Conservation (phyloP, 2,329 filamentous ascomycete species). For the Ascochyta fabae region DNA sequence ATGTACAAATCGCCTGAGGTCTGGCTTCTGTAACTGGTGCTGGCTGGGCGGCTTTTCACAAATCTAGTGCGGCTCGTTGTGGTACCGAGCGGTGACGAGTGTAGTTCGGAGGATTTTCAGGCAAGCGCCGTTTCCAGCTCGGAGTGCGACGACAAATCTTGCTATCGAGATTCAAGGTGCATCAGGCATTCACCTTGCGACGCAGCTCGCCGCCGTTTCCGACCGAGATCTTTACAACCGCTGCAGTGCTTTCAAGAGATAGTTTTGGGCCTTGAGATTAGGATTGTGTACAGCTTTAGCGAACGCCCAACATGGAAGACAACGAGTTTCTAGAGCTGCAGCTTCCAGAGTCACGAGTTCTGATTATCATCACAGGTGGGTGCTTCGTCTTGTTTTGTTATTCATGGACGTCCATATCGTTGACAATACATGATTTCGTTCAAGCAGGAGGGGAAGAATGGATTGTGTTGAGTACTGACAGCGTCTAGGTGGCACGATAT, state of each 20-base stretch:
- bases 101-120: conserved; percentile 2
- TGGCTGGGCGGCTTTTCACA: too few species aligned
- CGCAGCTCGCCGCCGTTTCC: background rate
- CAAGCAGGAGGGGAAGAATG: background rate
- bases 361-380: conserved; percentile 86
- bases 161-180: background rate
- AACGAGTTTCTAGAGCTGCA: conserved; percentile 36
- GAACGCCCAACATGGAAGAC: conserved; percentile 11
- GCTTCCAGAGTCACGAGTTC: conserved; percentile 75
- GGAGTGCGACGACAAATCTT: background rate
- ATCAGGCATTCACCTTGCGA: conserved; percentile 11
- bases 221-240: background rate
- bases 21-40: too few species aligned
- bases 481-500: conserved; percentile 73
- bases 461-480: background rate
- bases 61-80: too few species aligned
- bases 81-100: too few species aligned
- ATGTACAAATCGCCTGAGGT: too few species aligned
- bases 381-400: conserved; percentile 14
- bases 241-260: conserved; percentile 7
- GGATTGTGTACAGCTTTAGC: background rate
- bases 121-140: conserved; percentile 1
- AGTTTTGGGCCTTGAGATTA: conserved; percentile 4
- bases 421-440: background rate
- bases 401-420: background rate